These are phyloP conservation scores for Rhododendron henanense DNA, from an alignment of 148 eudicot genomes.

Conservation along the genomic window DNA sequence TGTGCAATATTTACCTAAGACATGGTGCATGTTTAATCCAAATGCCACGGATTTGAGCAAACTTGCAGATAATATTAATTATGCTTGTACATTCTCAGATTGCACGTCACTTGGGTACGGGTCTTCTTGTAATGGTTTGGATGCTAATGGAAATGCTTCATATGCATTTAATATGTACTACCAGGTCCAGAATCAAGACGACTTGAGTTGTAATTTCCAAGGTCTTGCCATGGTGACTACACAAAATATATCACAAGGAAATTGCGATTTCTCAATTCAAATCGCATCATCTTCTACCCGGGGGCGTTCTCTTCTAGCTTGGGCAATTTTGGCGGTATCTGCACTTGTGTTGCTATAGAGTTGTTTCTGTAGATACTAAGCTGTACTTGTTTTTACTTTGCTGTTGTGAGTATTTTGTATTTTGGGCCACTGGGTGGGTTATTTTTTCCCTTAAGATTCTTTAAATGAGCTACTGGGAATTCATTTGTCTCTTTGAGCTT, in stretches of 20 bases:
- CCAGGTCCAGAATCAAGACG: constrained; percentile 61
- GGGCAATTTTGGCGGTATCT: constrained; percentile 18
- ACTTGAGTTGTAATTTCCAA: constrained; percentile 52
- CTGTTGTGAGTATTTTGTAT: not conserved
- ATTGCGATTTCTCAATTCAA: constrained; percentile 73
- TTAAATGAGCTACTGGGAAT: constrained; percentile 2
- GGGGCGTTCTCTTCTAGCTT: constrained; percentile 13
- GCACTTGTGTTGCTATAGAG: too few relatives aligned
- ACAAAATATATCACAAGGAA: constrained; percentile 59
- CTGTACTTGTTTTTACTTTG: not conserved
- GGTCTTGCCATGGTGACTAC: constrained; percentile 64
- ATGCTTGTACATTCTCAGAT: constrained; percentile 66
- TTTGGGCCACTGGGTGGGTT: not conserved
- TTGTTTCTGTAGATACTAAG: not conserved
- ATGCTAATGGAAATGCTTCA: constrained; percentile 66
- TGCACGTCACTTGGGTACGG: constrained; percentile 85
- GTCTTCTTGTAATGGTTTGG: constrained; percentile 70
- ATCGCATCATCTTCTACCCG: constrained; percentile 37
- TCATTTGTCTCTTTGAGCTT: not conserved
- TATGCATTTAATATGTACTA: constrained; percentile 79
- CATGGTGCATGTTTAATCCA: constrained; percentile 69
- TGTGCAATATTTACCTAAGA: constrained; percentile 53
- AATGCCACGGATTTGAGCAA: constrained; percentile 57
- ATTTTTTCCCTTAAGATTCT: constrained; percentile 7
- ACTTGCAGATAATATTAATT: constrained; percentile 54